A percentile compares a stretch with the other conserved stretches of the same genome.
phyloP scores from a whole-genome alignment of 345 rosid species.

The Eucalyptus tenuipes region DNA sequence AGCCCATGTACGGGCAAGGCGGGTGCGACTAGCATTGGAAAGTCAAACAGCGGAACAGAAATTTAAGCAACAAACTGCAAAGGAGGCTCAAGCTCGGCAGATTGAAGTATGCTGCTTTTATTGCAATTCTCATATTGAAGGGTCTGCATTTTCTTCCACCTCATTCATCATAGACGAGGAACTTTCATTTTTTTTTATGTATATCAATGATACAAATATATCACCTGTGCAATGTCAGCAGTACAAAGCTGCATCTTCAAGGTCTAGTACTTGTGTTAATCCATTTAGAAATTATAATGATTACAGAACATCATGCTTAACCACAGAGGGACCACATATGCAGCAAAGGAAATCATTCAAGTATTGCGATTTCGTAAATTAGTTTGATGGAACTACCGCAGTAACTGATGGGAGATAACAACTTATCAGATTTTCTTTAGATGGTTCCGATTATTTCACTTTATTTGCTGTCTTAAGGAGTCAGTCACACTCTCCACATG shows the following conservation, averaged over 20 bases:
- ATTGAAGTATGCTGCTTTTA: conserved; percentile 46
- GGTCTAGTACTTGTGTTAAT: background rate
- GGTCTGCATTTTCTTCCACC: background rate
- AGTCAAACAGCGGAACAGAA: conserved; percentile 68
- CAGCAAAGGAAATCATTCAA: background rate
- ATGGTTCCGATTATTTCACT: background rate
- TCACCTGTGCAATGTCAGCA: background rate
- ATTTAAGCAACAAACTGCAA: conserved; percentile 66
- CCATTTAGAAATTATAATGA: background rate
- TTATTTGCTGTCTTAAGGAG: background rate
- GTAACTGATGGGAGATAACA: background rate
- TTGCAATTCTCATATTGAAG: background rate
- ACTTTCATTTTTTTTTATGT: background rate
- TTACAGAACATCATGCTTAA: background rate
- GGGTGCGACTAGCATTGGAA: conserved; percentile 83
- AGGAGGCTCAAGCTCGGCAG: conserved; percentile 77
- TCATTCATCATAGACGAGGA: background rate
- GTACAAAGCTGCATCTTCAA: background rate
- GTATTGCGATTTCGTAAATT: background rate
- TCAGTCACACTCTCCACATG: background rate
- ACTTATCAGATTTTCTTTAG: background rate
- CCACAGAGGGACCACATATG: background rate
- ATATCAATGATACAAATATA: background rate
- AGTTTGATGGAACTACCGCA: background rate
- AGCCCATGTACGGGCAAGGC: conserved; percentile 95